Conservation (phyloP, 2,329 filamentous ascomycete species). For the Clonostachys rosea region DNA sequence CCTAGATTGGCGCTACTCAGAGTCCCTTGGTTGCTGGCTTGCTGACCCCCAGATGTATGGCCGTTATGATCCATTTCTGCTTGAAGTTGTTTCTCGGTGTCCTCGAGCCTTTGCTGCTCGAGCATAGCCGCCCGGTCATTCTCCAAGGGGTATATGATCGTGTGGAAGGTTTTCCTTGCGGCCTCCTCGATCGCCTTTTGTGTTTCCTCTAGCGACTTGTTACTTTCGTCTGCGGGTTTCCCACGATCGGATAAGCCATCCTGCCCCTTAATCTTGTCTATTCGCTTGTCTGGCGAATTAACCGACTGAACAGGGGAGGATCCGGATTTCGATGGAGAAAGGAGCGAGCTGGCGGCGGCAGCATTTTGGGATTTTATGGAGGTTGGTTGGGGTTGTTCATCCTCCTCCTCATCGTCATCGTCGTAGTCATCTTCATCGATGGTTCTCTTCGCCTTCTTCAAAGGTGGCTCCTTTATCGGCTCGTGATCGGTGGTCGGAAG, state of each 20-base stretch:
- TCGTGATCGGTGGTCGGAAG: constrained; percentile 55
- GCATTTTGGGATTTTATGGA: constrained; percentile 47
- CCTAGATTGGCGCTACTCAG: constrained; percentile 92
- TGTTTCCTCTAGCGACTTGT: constrained; percentile 88
- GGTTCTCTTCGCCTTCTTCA: constrained; percentile 71
- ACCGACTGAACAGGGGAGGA: constrained; percentile 61
- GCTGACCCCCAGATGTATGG: constrained; percentile 41
- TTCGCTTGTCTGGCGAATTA: constrained; percentile 54
- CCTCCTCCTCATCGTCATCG: constrained; percentile 76
- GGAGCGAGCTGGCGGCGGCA: constrained; percentile 47
- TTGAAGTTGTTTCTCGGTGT: constrained; percentile 93
- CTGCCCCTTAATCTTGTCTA: constrained; percentile 44
- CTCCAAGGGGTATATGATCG: constrained; percentile 90
- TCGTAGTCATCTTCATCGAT: constrained; percentile 86
- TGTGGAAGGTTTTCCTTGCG: constrained; percentile 86
- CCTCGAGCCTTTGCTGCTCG: constrained; percentile 94
- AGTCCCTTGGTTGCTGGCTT: constrained; percentile 72
- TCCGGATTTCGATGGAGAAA: constrained; percentile 67
- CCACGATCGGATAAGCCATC: constrained; percentile 45
- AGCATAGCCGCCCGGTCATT: constrained; percentile 95
- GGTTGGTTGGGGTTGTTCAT: constrained; percentile 56
- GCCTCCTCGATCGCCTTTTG: constrained; percentile 88
- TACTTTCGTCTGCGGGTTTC: constrained; percentile 79
- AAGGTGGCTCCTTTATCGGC: constrained; percentile 53
- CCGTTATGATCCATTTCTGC: constrained; percentile 80